These are phyloP conservation scores for Phytophthora brassicae DNA, from an alignment of 352 stramenopile genomes.

Conservation along the genomic window DNA sequence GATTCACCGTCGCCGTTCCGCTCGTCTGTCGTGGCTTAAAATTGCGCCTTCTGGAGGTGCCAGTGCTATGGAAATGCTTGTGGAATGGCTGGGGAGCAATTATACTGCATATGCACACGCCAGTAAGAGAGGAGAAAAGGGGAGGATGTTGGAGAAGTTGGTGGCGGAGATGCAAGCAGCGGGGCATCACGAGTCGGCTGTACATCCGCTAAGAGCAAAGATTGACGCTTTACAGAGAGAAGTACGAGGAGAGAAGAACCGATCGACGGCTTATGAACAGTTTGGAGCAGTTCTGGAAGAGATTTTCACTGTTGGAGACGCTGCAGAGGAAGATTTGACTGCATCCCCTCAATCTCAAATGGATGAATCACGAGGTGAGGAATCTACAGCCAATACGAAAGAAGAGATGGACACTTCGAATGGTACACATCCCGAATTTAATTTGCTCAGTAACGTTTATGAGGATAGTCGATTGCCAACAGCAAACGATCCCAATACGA, in stretches of 20 bases:
- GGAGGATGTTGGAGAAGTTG: slow-evolving; percentile 22
- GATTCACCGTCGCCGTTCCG: background rate
- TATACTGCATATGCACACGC: slow-evolving; percentile 22
- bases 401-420: background rate
- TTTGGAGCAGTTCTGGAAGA: slow-evolving; percentile 33
- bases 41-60: slow-evolving; percentile 14
- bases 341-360: background rate
- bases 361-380: background rate
- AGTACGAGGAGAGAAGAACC: slow-evolving; percentile 25
- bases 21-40: slow-evolving; percentile 29
- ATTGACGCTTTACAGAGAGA: slow-evolving; percentile 30
- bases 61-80: slow-evolving; percentile 30
- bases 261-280: slow-evolving; percentile 29
- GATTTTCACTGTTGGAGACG: slow-evolving; percentile 34
- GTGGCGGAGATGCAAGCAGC: slow-evolving; percentile 26
- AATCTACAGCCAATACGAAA: background rate
- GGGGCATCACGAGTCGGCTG: slow-evolving; percentile 23
- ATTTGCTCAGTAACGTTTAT: background rate
- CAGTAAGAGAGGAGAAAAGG: slow-evolving; percentile 23
- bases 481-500: background rate
- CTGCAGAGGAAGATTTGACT: slow-evolving; percentile 10
- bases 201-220: slow-evolving; percentile 30
- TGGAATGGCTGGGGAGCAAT: slow-evolving; percentile 27
- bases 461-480: background rate
- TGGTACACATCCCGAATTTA: background rate